These are phyloP conservation scores for Anacardium occidentale DNA, from an alignment of 345 rosid genomes.

Conservation along the genomic window DNA sequence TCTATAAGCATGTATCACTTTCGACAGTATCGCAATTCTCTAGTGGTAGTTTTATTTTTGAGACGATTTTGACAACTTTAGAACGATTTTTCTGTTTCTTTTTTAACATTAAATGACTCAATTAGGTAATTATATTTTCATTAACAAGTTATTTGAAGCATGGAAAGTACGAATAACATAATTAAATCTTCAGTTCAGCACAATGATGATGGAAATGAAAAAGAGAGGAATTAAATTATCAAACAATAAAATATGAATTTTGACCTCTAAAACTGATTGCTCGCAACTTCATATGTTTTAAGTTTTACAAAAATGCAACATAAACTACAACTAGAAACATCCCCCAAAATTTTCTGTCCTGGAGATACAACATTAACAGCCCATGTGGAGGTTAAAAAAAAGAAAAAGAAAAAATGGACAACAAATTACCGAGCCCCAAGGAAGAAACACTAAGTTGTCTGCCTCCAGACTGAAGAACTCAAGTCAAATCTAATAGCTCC, in stretches of 20 bases:
- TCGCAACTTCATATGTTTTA: constrained; percentile 17
- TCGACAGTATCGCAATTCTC: no score
- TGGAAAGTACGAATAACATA: no score
- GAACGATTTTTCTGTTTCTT: no score
- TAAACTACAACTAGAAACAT: constrained; percentile 19
- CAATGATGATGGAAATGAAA: neutral
- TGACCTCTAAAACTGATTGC: neutral
- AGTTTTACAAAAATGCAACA: constrained; percentile 26
- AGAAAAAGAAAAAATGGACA: constrained; percentile 23
- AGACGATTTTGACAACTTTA: no score
- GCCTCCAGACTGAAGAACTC: constrained; percentile 29
- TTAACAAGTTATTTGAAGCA: no score
- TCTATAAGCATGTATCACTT: no score
- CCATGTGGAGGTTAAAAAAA: constrained; percentile 4
- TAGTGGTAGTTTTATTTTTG: no score
- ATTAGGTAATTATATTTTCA: no score
- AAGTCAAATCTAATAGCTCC: constrained; percentile 27
- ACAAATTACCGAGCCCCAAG: constrained; percentile 29
- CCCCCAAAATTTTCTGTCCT: constrained; percentile 27
- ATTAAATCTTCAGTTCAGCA: no score
- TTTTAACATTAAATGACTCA: no score
- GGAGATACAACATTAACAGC: constrained; percentile 23
- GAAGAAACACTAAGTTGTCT: constrained; percentile 35
- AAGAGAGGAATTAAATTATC: no score
- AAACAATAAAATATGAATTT: neutral